Conservation (phyloP, 2,329 filamentous ascomycete species). For the Penicillium capsulatum region DNA sequence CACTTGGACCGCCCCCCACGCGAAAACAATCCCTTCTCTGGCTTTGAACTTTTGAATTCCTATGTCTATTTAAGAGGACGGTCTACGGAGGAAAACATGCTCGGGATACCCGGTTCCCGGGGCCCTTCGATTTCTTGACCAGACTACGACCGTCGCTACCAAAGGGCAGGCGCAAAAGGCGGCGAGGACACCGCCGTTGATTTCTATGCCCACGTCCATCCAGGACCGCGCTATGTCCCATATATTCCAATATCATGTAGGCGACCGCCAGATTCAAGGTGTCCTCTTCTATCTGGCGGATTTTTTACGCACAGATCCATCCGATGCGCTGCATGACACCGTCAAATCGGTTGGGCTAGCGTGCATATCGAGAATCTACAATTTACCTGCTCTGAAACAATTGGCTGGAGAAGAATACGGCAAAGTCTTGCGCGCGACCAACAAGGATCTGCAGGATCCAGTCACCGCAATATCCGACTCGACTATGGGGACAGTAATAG, state of each 20-base stretch:
- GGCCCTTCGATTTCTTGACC: conserved; percentile 18
- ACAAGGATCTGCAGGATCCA: conserved; percentile 9
- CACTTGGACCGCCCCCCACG: too few species aligned
- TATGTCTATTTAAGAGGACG: too few species aligned
- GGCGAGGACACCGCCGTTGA: not conserved
- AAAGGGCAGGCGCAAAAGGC: conserved; percentile 9
- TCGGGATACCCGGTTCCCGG: conserved; percentile 19
- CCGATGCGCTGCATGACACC: conserved; percentile 8
- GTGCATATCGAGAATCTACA: conserved; percentile 8
- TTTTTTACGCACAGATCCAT: conserved; percentile 5
- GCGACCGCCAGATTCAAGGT: conserved; percentile 5
- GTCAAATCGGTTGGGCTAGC: conserved; percentile 13
- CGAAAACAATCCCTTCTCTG: too few species aligned
- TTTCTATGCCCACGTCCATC: conserved; percentile 1
- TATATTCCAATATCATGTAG: conserved; percentile 11
- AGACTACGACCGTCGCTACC: conserved; percentile 16
- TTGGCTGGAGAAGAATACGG: conserved; percentile 10
- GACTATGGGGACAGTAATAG: conserved; percentile 15
- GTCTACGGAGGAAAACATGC: too few species aligned
- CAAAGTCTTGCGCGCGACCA: conserved; percentile 11
- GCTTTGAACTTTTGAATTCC: too few species aligned
- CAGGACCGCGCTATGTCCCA: conserved; percentile 9
- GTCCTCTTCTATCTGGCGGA: conserved; percentile 8
- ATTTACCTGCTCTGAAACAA: not conserved
- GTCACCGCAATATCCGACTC: conserved; percentile 9